Base-by-base conservation (phyloP, 2,329 filamentous ascomycete genomes). In the Neophaeococcomyces mojaviensis region DNA sequence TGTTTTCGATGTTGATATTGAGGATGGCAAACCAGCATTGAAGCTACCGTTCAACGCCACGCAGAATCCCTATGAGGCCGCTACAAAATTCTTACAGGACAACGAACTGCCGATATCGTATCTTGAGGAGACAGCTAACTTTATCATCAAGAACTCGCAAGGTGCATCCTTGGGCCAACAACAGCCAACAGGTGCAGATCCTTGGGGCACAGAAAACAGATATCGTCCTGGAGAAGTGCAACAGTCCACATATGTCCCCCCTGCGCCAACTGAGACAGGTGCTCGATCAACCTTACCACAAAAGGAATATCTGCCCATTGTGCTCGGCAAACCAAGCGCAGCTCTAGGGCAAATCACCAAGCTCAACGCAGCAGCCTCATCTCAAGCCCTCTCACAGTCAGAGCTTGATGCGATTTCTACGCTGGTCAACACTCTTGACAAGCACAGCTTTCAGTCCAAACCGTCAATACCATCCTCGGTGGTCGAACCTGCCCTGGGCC, bases 1-100 rank as follows among this genome's bases (percentile, higher is more conserved):
- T 59, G 89, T 98, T 7, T 97, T 97, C 56, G 89, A 96, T 60
- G 89, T 96, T 20, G 89, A 95, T 58, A 94, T 96, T 51, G 87
- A 95, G 62, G 90, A 96, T 59, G 90, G 88, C 43, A 90, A 94
- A 60, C 89, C 90, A 10, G 81, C 90, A 0, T 72, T 97, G 37
- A 96, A 96, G 65, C 74, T 97, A n/a, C 88, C 90, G 0, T 97
- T 86, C 67, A 96, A 97, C 62, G 74, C 90, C 10, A 88, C 85
- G 1, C 84, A 96, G 61, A 96, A 96, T 56, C 87, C 88, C 0
- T 97, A 94, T 63, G 86, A 95, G 57, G 83, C 84, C 2, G 90
- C 92, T 0, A 87, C 84, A 30, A 95, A 88, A 60, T 98, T 97
- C 56, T 82, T 97, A 39, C 78, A 83, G 57, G 82, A 89, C 59